Conservation (phyloP, 139 green algal genomes). For the Chlorella vulgaris region DNA sequence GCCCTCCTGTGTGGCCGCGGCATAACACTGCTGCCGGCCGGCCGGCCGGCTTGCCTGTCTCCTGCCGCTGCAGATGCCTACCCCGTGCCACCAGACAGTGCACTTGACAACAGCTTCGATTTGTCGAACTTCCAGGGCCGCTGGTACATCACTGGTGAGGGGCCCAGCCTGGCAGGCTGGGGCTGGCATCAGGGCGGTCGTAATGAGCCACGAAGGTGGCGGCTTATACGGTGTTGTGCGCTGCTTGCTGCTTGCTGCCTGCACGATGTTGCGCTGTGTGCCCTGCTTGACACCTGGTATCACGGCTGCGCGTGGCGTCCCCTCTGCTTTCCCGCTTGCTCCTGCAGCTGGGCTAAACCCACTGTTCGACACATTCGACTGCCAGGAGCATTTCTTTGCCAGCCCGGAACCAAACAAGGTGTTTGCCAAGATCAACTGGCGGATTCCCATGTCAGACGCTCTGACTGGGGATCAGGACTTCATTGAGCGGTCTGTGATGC, state of each 20-base stretch:
- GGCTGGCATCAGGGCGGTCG: not conserved
- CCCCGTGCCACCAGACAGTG: slow-evolving; percentile 55
- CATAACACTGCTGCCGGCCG: no score
- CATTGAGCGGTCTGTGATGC: slow-evolving; percentile 72
- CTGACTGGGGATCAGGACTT: slow-evolving; percentile 66
- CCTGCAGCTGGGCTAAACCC: slow-evolving; percentile 75
- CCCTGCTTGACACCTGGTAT: not conserved
- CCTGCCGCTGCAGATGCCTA: slow-evolving; percentile 25
- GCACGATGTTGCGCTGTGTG: not conserved
- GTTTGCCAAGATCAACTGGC: slow-evolving; percentile 81
- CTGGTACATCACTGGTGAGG: slow-evolving; percentile 83
- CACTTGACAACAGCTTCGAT: slow-evolving; percentile 68
- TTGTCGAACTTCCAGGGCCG: slow-evolving; percentile 70
- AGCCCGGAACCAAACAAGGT: slow-evolving; percentile 51
- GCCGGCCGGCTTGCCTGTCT: no score
- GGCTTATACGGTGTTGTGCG: not conserved
- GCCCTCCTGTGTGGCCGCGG: no score
- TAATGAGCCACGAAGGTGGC: no score
- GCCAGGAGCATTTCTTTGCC: slow-evolving; percentile 79
- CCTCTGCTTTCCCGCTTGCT: not conserved
- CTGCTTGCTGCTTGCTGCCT: no score
- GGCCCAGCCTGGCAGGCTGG: not conserved
- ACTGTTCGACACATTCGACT: slow-evolving; percentile 90
- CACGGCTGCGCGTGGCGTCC: not conserved
- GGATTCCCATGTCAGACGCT: slow-evolving; percentile 49